A percentile compares a stretch with the other conserved stretches of the same genome.
phyloP scores from a whole-genome alignment of 495 filamentous ascomycete genomes.

The Pyrenula massariospora region DNA sequence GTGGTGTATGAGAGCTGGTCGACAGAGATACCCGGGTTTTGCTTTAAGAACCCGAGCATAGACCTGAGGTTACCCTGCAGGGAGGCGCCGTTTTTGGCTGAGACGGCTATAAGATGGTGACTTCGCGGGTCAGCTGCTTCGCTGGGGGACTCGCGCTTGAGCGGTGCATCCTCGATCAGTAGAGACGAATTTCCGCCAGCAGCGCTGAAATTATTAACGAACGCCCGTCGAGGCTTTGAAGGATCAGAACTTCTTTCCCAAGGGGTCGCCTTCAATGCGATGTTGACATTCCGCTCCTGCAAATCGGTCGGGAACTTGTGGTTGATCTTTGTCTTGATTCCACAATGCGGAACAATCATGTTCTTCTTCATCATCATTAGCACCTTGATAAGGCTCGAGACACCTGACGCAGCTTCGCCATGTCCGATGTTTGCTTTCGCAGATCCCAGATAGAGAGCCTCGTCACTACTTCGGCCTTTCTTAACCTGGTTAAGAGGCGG shows the following conservation, averaged over 20 bases:
- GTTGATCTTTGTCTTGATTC: slow-evolving; percentile 28
- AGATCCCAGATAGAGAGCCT: slow-evolving; percentile 68
- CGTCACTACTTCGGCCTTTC: slow-evolving; percentile 9
- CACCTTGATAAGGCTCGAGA: slow-evolving; percentile 66
- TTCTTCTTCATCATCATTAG: slow-evolving; percentile 63
- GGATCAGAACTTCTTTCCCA: slow-evolving; percentile 9
- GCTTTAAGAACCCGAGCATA: slow-evolving; percentile 30
- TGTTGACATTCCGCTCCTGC: slow-evolving; percentile 42
- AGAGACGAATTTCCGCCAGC: slow-evolving; percentile 54
- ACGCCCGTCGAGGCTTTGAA: slow-evolving; percentile 31
- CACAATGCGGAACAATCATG: slow-evolving; percentile 56
- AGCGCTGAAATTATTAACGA: slow-evolving; percentile 62
- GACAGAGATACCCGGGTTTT: slow-evolving; percentile 34
- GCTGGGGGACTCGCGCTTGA: slow-evolving; percentile 13
- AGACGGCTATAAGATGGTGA: slow-evolving; percentile 41
- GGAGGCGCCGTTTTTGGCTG: slow-evolving; percentile 32
- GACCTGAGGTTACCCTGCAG: slow-evolving; percentile 13
- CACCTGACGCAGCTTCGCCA: slow-evolving; percentile 67
- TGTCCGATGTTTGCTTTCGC: slow-evolving; percentile 80
- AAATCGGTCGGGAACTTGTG: slow-evolving; percentile 40
- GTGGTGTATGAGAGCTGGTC: slow-evolving; percentile 50
- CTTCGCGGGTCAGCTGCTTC: slow-evolving; percentile 32
- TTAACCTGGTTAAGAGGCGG: slow-evolving; percentile 41
- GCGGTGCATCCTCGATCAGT: slow-evolving; percentile 45
- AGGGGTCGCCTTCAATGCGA: slow-evolving; percentile 13